phyloP scores from a whole-genome alignment of 2,329 filamentous ascomycete genomes.

The Paecilomyces niveus region DNA sequence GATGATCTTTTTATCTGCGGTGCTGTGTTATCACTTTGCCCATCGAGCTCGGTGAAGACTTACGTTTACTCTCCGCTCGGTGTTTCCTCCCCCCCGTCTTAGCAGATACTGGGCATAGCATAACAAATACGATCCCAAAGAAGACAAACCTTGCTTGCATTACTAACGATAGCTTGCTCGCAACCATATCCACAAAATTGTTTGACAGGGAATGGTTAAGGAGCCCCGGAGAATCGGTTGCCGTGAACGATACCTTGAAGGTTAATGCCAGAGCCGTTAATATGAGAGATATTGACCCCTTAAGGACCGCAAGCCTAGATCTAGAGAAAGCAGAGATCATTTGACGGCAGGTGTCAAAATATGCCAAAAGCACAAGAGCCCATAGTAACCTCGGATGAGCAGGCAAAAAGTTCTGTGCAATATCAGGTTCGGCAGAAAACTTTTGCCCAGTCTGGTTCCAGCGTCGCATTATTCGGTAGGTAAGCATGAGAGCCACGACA shows the following conservation, averaged over 20 bases:
- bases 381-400: slow-evolving; percentile 64
- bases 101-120: slow-evolving; percentile 16
- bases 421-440: slow-evolving; percentile 81
- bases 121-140: slow-evolving; percentile 32
- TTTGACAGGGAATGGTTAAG: slow-evolving; percentile 38
- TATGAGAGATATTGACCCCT: slow-evolving; percentile 27
- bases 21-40: slow-evolving; percentile 4
- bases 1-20: slow-evolving; percentile 13
- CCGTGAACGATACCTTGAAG: slow-evolving; percentile 87
- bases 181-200: slow-evolving; percentile 25
- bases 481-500: slow-evolving; percentile 47
- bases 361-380: slow-evolving; percentile 62
- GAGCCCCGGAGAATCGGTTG: slow-evolving; percentile 80
- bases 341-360: slow-evolving; percentile 51
- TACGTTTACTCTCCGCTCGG: slow-evolving; percentile 8
- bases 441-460: slow-evolving; percentile 99
- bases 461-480: slow-evolving; percentile 61
- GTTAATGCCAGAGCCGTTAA: slow-evolving; percentile 55
- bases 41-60: slow-evolving; percentile 7
- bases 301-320: slow-evolving; percentile 13
- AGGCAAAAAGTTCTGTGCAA: slow-evolving; percentile 64
- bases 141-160: slow-evolving; percentile 48
- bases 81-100: slow-evolving; percentile 2
- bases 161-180: slow-evolving; percentile 38
- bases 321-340: slow-evolving; percentile 26